phyloP scores from a whole-genome alignment of 2,329 filamentous ascomycete species.

The Trichoderma oligosporum region DNA sequence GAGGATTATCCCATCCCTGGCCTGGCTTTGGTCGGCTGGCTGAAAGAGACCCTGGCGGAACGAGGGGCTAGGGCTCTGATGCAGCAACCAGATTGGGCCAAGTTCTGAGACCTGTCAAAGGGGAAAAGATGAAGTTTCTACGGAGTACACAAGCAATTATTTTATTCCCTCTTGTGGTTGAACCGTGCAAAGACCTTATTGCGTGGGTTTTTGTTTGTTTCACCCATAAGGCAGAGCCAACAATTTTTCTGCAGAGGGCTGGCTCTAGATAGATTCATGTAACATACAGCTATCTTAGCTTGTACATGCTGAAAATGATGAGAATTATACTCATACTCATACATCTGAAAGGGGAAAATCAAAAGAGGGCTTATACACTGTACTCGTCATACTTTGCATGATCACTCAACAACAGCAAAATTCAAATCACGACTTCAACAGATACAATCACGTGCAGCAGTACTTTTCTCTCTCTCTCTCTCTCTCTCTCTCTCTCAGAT shows the following conservation, averaged over 20 bases:
- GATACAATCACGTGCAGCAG: no score
- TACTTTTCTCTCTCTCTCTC: no score
- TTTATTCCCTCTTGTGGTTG: no score
- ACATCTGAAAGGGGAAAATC: no score
- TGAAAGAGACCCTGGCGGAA: constrained; percentile 8
- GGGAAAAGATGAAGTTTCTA: neutral
- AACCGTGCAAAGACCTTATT: neutral
- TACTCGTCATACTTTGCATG: no score
- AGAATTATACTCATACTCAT: no score
- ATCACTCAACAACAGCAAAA: no score
- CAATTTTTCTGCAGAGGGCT: no score
- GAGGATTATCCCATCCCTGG: neutral
- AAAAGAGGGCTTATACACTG: no score
- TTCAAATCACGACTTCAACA: no score
- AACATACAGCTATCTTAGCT: neutral
- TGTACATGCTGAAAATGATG: no score
- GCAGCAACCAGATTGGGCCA: constrained; percentile 1
- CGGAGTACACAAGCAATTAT: neutral
- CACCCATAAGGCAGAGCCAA: neutral
- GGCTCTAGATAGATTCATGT: neutral
- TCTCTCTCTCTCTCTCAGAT: neutral
- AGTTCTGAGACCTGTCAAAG: constrained; percentile 3
- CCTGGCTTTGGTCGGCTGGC: neutral
- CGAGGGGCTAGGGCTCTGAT: neutral
- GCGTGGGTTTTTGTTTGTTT: neutral